These are phyloP conservation scores for Teratosphaeriaceae sp. DNA, from an alignment of 2,329 filamentous ascomycete genomes.

Conservation along the genomic window DNA sequence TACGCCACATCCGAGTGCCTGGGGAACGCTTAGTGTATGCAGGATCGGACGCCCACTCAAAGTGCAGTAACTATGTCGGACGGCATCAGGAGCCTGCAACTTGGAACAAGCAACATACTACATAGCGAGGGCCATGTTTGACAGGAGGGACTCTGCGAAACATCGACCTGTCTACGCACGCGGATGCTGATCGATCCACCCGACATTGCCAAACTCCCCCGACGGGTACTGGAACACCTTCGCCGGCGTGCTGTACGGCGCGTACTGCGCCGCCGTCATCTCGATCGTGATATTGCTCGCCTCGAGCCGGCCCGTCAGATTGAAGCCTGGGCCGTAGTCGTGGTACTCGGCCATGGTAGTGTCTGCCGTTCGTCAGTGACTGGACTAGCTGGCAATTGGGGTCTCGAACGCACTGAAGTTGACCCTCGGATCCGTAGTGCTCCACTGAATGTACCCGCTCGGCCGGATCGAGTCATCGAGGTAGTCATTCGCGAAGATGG, in stretches of 20 bases:
- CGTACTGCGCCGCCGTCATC: conserved; percentile 35
- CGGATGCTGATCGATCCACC: conserved; percentile 41
- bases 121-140: no score
- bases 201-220: conserved; percentile 39
- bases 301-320: conserved; percentile 39
- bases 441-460: conserved; percentile 52
- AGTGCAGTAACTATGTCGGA: no score
- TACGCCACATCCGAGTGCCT: neutral
- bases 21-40: no score
- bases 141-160: no score
- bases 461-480: conserved; percentile 49
- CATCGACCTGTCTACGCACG: conserved; percentile 4
- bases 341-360: conserved; percentile 11
- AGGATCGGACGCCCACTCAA: no score
- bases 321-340: conserved; percentile 47
- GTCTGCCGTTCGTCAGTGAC: conserved; percentile 7
- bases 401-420: conserved; percentile 20
- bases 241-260: conserved; percentile 31
- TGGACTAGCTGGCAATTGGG: neutral
- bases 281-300: conserved; percentile 40
- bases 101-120: no score
- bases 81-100: no score
- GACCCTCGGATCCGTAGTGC: conserved; percentile 34
- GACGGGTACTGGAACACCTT: conserved; percentile 44
- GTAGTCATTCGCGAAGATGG: conserved; percentile 50